These are phyloP conservation scores for Lasiodiplodia theobromae DNA, from an alignment of 2,329 filamentous ascomycete genomes.

Conservation along the genomic window DNA sequence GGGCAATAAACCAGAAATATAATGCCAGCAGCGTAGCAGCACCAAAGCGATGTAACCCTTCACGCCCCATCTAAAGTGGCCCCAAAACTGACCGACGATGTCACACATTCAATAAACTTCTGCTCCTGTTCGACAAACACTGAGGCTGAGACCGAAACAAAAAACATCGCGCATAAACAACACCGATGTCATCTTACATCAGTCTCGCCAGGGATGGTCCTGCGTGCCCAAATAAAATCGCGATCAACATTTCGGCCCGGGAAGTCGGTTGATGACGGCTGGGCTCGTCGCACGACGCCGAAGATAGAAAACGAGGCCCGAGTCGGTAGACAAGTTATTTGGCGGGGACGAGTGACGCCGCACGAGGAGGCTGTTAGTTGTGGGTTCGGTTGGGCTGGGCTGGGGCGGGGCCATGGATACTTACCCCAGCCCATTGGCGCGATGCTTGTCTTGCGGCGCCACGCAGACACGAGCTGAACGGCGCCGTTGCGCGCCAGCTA, in stretches of 20 bases:
- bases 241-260: slow-evolving; percentile 16
- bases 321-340: background rate
- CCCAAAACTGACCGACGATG: background rate
- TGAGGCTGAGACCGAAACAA: background rate
- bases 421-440: background rate
- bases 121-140: background rate
- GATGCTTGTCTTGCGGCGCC: slow-evolving; percentile 5
- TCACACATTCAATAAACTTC: background rate
- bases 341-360: background rate
- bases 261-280: background rate
- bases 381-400: background rate
- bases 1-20: too few species aligned
- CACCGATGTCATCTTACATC: slow-evolving; percentile 22
- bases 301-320: background rate
- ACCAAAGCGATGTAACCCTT: background rate
- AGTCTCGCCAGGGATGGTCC: background rate
- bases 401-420: background rate
- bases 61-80: background rate
- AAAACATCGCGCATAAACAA: slow-evolving; percentile 1
- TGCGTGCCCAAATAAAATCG: background rate
- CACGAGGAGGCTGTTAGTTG: too few species aligned
- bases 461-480: slow-evolving; percentile 9
- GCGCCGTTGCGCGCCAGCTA: background rate
- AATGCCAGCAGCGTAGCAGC: background rate
- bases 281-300: slow-evolving; percentile 16